Conservation (phyloP, 2,329 filamentous ascomycete genomes). For the Aureobasidium subglaciale region DNA sequence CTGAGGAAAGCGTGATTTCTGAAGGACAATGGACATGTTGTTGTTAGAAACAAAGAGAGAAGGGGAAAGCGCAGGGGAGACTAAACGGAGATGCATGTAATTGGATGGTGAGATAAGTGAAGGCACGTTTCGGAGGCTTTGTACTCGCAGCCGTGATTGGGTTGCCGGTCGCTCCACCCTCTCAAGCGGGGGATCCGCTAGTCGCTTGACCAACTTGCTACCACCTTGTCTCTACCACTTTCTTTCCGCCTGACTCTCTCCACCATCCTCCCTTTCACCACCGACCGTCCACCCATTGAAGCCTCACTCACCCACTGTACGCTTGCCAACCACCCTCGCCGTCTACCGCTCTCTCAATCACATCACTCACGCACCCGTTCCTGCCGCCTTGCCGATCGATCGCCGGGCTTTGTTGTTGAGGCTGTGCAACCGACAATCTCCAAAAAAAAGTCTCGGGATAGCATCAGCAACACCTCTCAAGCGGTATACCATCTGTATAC, state of each 20-base stretch:
- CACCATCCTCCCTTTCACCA: not conserved
- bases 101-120: not conserved
- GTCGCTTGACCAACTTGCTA: constrained; percentile 2
- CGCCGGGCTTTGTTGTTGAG: constrained; percentile 11
- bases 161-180: constrained; percentile 1
- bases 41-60: not conserved
- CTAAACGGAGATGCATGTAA: not conserved
- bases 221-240: not conserved
- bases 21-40: not conserved
- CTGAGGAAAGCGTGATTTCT: not conserved
- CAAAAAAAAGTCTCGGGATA: constrained; percentile 14
- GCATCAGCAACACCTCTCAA: not conserved
- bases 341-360: not conserved
- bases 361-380: not conserved
- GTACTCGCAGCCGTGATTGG: constrained; percentile 1
- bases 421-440: constrained; percentile 13
- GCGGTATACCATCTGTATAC: not conserved
- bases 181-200: constrained; percentile 11
- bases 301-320: not conserved
- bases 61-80: not conserved
- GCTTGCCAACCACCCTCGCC: not conserved
- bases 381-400: constrained; percentile 9
- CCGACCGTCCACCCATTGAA: not conserved
- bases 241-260: constrained; percentile 5
- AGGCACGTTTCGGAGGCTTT: constrained; percentile 13